A percentile compares a stretch with the other conserved stretches of the same genome.
Evolutionary conservation across 805 yeast genomes (phyloP).

Genomic region (Brettanomyces anomalus): DNA sequence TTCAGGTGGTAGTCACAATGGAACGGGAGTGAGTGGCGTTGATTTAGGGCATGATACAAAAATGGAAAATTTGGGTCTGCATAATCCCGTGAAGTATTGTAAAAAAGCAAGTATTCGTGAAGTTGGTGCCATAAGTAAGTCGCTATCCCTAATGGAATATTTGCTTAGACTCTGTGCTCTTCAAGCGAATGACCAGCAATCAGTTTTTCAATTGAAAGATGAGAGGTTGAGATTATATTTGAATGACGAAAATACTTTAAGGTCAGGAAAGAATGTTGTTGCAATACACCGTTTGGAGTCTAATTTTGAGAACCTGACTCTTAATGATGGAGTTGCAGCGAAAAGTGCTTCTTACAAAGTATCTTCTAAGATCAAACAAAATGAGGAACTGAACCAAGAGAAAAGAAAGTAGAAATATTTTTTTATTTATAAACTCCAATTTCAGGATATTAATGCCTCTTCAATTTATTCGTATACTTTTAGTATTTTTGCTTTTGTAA

Average conservation of each 20-base stretch:
- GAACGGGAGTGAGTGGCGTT: constrained; percentile 6
- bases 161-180: constrained; percentile 48
- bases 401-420: too few relatives aligned
- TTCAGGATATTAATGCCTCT: too few relatives aligned
- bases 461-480: too few relatives aligned
- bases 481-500: too few relatives aligned
- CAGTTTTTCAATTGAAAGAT: constrained; percentile 50
- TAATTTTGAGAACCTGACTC: neutral
- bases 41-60: constrained; percentile 15
- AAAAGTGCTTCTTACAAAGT: neutral
- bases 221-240: constrained; percentile 55
- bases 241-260: constrained; percentile 39
- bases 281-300: neutral
- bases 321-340: neutral
- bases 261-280: neutral
- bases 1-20: constrained; percentile 1
- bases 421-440: too few relatives aligned
- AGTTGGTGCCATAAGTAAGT: neutral
- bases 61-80: constrained; percentile 9
- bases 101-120: constrained; percentile 8
- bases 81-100: neutral
- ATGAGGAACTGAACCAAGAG: too few relatives aligned
- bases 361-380: too few relatives aligned
- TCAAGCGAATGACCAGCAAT: constrained; percentile 49
- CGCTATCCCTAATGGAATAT: constrained; percentile 56